Conservation (phyloP, 2,329 filamentous ascomycete genomes). For the Phoma sp. region DNA sequence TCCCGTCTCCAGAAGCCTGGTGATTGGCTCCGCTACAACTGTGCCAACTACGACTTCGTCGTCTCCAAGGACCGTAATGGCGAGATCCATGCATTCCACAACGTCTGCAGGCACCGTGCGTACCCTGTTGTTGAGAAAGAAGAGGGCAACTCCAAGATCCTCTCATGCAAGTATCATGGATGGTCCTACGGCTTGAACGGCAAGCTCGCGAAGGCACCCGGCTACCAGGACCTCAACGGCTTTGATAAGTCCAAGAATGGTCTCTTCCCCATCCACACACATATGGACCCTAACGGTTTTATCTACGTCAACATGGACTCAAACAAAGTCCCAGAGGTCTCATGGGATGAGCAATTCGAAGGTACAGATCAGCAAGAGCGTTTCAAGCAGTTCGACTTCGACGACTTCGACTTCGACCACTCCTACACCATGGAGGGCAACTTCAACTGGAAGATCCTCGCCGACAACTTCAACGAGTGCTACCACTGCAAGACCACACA, state of each 20-base stretch:
- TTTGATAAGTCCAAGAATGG: constrained; percentile 50
- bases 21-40: constrained; percentile 61
- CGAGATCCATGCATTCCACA: constrained; percentile 52
- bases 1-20: constrained; percentile 58
- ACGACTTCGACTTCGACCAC: constrained; percentile 56
- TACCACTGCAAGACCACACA: constrained; percentile 68
- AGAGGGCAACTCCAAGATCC: constrained; percentile 47
- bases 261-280: constrained; percentile 43
- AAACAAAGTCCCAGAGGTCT: constrained; percentile 36
- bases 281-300: constrained; percentile 42
- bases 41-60: constrained; percentile 51
- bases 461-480: constrained; percentile 70
- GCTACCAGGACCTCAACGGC: constrained; percentile 48
- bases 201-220: constrained; percentile 52
- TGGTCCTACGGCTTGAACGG: constrained; percentile 55
- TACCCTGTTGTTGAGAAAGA: constrained; percentile 50
- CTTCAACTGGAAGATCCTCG: constrained; percentile 44
- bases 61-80: constrained; percentile 48
- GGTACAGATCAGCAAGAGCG: constrained; percentile 43
- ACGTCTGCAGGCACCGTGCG: constrained; percentile 54
- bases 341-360: constrained; percentile 40
- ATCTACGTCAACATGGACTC: constrained; percentile 48
- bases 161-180: constrained; percentile 55
- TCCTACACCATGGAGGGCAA: constrained; percentile 41
- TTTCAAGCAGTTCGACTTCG: constrained; percentile 41